phyloP scores from a whole-genome alignment of 2,329 filamentous ascomycete genomes.

The Xylariaceae sp. region DNA sequence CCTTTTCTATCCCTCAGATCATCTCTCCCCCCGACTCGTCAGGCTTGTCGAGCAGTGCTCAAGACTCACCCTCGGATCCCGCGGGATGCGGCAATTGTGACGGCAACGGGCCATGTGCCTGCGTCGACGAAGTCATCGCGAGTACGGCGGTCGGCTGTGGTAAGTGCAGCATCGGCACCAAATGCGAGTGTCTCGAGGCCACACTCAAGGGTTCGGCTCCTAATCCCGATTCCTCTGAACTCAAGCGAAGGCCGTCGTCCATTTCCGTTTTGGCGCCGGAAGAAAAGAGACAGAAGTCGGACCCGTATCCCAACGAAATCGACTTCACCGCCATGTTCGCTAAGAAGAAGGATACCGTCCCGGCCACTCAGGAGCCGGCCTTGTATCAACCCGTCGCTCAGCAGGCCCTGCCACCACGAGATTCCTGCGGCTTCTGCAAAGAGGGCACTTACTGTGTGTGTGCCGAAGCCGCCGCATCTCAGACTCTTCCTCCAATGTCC shows the following conservation, averaged over 20 bases:
- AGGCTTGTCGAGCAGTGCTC: conserved; percentile 33
- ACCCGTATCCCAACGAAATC: conserved; percentile 62
- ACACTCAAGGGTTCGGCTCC: conserved; percentile 41
- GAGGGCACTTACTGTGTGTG: conserved; percentile 83
- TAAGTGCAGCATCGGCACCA: conserved; percentile 63
- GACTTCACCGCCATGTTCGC: conserved; percentile 73
- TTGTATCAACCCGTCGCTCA: conserved; percentile 38
- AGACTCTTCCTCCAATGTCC: conserved; percentile 44
- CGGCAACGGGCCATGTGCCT: conserved; percentile 57
- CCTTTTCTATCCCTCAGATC: conserved; percentile 61
- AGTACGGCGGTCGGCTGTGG: conserved; percentile 62
- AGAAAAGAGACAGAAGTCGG: conserved; percentile 60
- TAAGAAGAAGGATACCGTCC: conserved; percentile 44
- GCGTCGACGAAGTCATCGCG: conserved; percentile 61
- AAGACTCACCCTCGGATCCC: conserved; percentile 38
- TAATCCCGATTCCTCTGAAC: conserved; percentile 39
- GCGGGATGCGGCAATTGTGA: conserved; percentile 60
- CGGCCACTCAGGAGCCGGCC: conserved; percentile 20
- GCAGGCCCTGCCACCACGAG: conserved; percentile 52
- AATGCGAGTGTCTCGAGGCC: conserved; percentile 64
- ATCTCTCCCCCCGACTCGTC: conserved; percentile 54
- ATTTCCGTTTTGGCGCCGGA: conserved; percentile 45
- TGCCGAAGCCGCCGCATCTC: conserved; percentile 57
- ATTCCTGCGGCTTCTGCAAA: conserved; percentile 80
- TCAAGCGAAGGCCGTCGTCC: conserved; percentile 55